phyloP scores from a whole-genome alignment of 495 filamentous ascomycete genomes.

The Penicillium herquei region DNA sequence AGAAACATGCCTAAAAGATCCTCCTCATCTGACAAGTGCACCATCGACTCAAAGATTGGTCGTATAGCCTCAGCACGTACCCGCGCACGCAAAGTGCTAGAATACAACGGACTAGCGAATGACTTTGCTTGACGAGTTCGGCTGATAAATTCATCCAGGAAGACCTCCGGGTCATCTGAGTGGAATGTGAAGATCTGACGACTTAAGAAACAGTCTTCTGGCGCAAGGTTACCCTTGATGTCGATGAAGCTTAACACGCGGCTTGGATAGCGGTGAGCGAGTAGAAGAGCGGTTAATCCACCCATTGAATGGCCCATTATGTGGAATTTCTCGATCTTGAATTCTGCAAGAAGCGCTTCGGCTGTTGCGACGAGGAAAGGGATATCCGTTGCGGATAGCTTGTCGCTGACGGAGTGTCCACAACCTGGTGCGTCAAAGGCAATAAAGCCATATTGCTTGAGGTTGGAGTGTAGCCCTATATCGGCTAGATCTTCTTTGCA shows the following conservation, averaged over 20 bases:
- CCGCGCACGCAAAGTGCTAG: slow-evolving; percentile 20
- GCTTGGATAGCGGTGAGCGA: slow-evolving; percentile 15
- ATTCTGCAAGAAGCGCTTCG: slow-evolving; percentile 18
- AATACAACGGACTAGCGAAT: slow-evolving; percentile 23
- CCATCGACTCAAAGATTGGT: slow-evolving; percentile 29
- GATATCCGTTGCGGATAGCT: slow-evolving; percentile 24
- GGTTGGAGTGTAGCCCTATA: slow-evolving; percentile 13
- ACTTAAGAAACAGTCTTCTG: slow-evolving; percentile 33
- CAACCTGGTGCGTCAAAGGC: slow-evolving; percentile 31
- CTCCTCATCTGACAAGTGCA: slow-evolving; percentile 23
- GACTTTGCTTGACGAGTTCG: slow-evolving; percentile 16
- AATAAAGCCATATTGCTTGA: slow-evolving; percentile 22
- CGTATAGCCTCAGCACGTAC: slow-evolving; percentile 21
- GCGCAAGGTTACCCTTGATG: slow-evolving; percentile 31
- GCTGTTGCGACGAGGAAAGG: slow-evolving; percentile 30
- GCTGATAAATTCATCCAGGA: slow-evolving; percentile 26
- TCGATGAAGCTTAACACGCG: slow-evolving; percentile 30
- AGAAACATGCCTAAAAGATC: slow-evolving; percentile 23
- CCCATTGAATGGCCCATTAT: slow-evolving; percentile 34
- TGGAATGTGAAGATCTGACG: slow-evolving; percentile 27
- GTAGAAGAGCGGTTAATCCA: slow-evolving; percentile 23
- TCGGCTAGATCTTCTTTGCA: slow-evolving; percentile 34
- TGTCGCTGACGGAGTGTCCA: slow-evolving; percentile 17
- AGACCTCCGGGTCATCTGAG: slow-evolving; percentile 15
- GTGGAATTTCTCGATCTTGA: slow-evolving; percentile 22